These are phyloP conservation scores for Petunia axillaris DNA, from an alignment of 257 asterid genomes.

Conservation along the genomic window DNA sequence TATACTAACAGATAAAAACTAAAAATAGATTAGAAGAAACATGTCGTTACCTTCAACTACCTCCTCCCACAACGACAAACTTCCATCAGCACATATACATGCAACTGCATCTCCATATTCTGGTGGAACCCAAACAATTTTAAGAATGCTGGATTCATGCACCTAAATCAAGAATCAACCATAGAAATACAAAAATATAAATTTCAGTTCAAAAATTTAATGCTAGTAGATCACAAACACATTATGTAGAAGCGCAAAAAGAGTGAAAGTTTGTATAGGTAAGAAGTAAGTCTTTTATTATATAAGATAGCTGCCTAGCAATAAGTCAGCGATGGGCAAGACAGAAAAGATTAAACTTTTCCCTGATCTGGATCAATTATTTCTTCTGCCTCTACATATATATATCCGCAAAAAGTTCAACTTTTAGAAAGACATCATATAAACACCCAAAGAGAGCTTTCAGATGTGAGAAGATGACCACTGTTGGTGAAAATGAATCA, in stretches of 20 bases:
- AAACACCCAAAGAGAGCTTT: neutral
- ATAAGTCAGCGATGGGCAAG: neutral
- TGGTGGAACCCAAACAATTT: constrained; percentile 86
- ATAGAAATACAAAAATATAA: neutral
- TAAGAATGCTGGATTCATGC: constrained; percentile 54
- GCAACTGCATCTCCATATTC: constrained; percentile 84
- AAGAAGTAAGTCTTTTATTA: neutral
- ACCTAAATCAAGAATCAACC: constrained; percentile 45
- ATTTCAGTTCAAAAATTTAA: constrained; percentile 5
- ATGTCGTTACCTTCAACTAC: constrained; percentile 56
- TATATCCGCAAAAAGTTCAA: neutral
- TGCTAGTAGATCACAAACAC: neutral
- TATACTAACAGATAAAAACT: neutral
- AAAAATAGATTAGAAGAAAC: neutral
- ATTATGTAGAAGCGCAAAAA: too few species aligned
- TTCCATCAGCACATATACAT: constrained; percentile 69
- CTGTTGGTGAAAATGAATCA: too few species aligned
- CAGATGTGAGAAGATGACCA: too few species aligned
- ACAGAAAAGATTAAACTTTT: constrained; percentile 16
- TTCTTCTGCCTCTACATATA: neutral
- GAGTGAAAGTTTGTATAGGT: neutral
- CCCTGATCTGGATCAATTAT: neutral
- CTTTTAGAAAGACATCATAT: neutral
- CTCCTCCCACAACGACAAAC: constrained; percentile 85
- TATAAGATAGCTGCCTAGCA: neutral